Base-by-base conservation (phyloP, 176 grass and related monocot genomes). In the Zea mays region DNA sequence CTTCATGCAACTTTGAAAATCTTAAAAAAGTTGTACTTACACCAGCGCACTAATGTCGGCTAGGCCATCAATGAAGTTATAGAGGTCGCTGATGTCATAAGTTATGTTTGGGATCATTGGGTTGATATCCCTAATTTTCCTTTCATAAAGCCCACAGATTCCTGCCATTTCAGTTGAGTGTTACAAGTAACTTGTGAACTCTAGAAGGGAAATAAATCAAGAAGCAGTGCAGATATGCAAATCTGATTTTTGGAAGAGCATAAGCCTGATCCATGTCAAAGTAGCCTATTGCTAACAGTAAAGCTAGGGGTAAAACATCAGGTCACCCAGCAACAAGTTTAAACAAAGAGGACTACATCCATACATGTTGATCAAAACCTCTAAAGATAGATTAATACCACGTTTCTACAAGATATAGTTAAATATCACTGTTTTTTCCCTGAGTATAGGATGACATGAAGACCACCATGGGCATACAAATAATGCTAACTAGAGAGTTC, bases 21-120 rank as follows among this genome's bases (percentile, higher is more conserved):
- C 36, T 65, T 59, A 33, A 70, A 27, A 45, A 46, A 69, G 33
- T 21, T 67, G 12, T 73, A 93, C 89, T 73, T 85, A 98, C 95
- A 98, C 92, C 10, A 98, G 81, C 40, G 95, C 95, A 51, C 95
- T 94, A 49, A 98, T 86, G 74, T 98, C 95, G 44, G 85, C 77
- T 58, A 94, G 77, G 50, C 95, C 91, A 88, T 98, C 95, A 21
- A 98, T 94, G 55, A 92, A 98, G 83, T 98, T 98, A 82, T 94
- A 94, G 11, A 94, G 89, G 80, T 98, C 91, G 0, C 85, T 77
- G 79, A 98, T 94, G 68, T 94, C 95, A 61, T 98, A 98, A 44
- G 81, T 88, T 80, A 98, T 94, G 71, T 97, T 91, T 1, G 86
- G 89, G n/a, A 86, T 65, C 51, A 84, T 90, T 80, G 95, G 91